Conservation (phyloP, 176 grass and related monocot genomes). For the Thinopyrum elongatum region DNA sequence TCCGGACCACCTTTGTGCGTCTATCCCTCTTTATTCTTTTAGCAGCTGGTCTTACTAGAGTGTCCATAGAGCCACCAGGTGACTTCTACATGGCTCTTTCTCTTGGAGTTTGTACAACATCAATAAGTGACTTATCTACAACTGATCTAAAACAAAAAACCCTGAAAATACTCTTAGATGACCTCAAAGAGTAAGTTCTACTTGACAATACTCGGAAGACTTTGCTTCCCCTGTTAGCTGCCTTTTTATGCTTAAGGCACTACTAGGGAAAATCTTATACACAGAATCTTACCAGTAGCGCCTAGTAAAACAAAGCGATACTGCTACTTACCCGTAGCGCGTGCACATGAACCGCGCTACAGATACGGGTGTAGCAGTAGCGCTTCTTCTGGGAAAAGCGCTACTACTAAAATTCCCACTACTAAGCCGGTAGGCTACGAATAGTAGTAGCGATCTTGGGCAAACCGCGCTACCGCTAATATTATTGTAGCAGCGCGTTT, state of each 20-base stretch:
- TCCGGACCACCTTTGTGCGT: constrained; percentile 13
- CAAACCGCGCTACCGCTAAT: too few species aligned
- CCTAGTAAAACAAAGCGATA: too few species aligned
- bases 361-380: too few species aligned
- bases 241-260: constrained; percentile 5
- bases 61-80: constrained; percentile 25
- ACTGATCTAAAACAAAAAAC: constrained; percentile 37
- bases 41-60: constrained; percentile 11
- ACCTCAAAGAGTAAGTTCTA: constrained; percentile 36
- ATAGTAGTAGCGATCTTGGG: too few species aligned
- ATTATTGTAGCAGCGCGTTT: too few species aligned
- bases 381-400: too few species aligned
- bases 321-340: too few species aligned
- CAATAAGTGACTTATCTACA: constrained; percentile 21
- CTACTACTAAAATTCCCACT: too few species aligned
- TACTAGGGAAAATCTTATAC: too few species aligned
- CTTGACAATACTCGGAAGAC: constrained; percentile 17
- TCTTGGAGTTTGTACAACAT: constrained; percentile 20
- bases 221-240: constrained; percentile 36
- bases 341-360: too few species aligned
- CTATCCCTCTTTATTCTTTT: constrained; percentile 26
- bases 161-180: constrained; percentile 45
- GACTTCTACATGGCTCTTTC: not conserved
- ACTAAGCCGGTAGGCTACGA: too few species aligned
- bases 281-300: too few species aligned